Evolutionary conservation across 2,329 filamentous ascomycete species (phyloP), one percentile per base, ranked within the genome.

Genomic region (Colletotrichum navitas): DNA sequence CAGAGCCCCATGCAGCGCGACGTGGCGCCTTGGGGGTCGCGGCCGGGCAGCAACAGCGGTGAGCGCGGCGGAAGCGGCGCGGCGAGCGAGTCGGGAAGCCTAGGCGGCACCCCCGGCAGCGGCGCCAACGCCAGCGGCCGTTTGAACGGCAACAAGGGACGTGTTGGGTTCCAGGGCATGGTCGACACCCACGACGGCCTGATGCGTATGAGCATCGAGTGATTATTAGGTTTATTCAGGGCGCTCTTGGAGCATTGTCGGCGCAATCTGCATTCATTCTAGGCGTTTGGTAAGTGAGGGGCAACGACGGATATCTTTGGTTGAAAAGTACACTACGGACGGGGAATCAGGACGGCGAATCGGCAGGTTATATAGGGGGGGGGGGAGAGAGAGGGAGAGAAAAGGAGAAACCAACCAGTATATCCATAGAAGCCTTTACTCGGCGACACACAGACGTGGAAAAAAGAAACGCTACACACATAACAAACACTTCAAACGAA

Each of bases 151-250:
- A 83, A 86, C 76, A 88, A 87, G 79, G 91, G 85, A 74, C 82
- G 93, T 43, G 86, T 97, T 18, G 94, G 94, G 11, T 87, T 97
- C 75, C 95, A 98, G 81, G 94, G 95, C 1, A 98, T 98, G 95
- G 92, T 90, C 24, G 95, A 98, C 81, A 95, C 95, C n/a, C 94
- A 94, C 79, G 95, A 98, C 80, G 93, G 94, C 1, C 86, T 98
- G 74, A 97, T 97, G 92, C 94, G 95, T 77, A 96, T 98, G 93
- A 97, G 93, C 81, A 97, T 98, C 77, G 95, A 98, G 80, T 97
- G 59, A 71, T 32, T 16, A n/a, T 2, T 45, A 26, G 26, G 41
- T 24, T 34, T 11, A 16, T 59, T 52, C 41, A 16, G 11, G 34
- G 39, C 34, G 18, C 47, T 4, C 21, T 24, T 10, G 43, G 60